Evolutionary conservation across 2,329 filamentous ascomycete genomes (phyloP), one percentile per base, ranked within the genome.

Genomic region (Mollisia scopiformis): DNA sequence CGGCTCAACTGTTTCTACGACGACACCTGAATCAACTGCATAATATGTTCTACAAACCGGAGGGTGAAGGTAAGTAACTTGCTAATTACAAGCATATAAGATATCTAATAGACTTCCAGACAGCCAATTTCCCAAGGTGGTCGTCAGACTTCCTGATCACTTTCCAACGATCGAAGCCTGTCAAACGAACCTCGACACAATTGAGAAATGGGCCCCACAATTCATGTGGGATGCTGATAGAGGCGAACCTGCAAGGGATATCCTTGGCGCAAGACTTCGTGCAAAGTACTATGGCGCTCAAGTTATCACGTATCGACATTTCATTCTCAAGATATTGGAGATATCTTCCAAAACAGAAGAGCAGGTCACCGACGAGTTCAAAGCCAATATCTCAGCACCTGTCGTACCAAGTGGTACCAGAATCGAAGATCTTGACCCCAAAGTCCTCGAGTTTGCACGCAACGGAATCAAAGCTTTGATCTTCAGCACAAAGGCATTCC

Each of bases 241-340:
- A 41, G 69, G 69, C 62, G 75, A 81, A 4, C 92, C 92, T 1
- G 85, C 93, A 0, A 75, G 72, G 0, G 88, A 97, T 52, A 93
- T 98, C 62, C 86, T 97, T 16, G 82, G 86, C 13, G 94, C 94
- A 31, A 86, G 95, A 23, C 81, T 98, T 63, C 88, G 94, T 43
- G 95, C 91, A 14, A 98, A 99, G 75, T 98, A 95, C 75, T 98
- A 94, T 81, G 95, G 95, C 21, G 93, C 92, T 0, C 86, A 90
- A 66, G 93, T 96, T 64, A 93, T 98, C 72, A 93, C 94, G 27
- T 90, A 95, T 73, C 86, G 95, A 25, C 92, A 91, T 0, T 92
- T 94, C 62, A 74, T 88, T 56, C 78, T 80, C 64, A 78, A 82
- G 62, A 82, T 89, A 49, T 75, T 89, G 3, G 72, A 76, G 66